Percentiles rank a stretch among this genome's conserved stretches.
These are phyloP conservation scores for Cladosporium sp. DNA, from an alignment of 2,329 filamentous ascomycete species.

Conservation along the genomic window DNA sequence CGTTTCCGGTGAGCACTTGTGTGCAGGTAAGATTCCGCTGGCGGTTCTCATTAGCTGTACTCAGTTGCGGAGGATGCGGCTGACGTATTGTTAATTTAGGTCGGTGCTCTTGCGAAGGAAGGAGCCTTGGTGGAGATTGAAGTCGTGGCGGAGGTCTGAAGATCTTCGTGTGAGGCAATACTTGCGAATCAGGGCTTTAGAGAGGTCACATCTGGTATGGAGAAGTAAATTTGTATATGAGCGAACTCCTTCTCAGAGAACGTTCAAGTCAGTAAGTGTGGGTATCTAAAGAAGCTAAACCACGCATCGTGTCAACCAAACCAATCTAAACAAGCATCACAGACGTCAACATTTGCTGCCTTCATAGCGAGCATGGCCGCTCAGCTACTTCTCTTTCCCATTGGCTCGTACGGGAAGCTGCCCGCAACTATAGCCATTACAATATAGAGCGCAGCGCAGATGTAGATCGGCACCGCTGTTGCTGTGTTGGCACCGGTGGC, in stretches of 20 bases:
- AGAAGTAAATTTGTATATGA: too few species aligned
- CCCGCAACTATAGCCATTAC: constrained; percentile 56
- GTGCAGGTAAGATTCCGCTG: constrained; percentile 8
- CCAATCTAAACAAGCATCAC: too few species aligned
- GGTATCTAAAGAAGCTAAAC: too few species aligned
- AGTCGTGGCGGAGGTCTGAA: constrained; percentile 16
- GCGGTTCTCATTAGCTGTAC: too few species aligned
- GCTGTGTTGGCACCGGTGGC: constrained; percentile 47
- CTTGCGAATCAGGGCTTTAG: too few species aligned
- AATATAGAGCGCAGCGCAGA: constrained; percentile 63
- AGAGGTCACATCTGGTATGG: too few species aligned
- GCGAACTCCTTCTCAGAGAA: too few species aligned
- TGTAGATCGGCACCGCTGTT: constrained; percentile 63
- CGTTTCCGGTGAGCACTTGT: constrained; percentile 19
- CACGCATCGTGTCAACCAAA: too few species aligned
- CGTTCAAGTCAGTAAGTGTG: too few species aligned
- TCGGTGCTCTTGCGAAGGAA: constrained; percentile 19
- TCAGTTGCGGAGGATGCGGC: not conserved
- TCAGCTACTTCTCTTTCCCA: constrained; percentile 36
- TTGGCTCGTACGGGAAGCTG: constrained; percentile 64
- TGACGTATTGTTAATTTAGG: not conserved
- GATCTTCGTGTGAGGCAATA: too few species aligned
- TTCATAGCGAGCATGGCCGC: not conserved
- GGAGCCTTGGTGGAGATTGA: constrained; percentile 20
- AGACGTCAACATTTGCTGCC: too few species aligned